phyloP scores from a whole-genome alignment of 2,329 filamentous ascomycete species.

The Phialocephala sp. region DNA sequence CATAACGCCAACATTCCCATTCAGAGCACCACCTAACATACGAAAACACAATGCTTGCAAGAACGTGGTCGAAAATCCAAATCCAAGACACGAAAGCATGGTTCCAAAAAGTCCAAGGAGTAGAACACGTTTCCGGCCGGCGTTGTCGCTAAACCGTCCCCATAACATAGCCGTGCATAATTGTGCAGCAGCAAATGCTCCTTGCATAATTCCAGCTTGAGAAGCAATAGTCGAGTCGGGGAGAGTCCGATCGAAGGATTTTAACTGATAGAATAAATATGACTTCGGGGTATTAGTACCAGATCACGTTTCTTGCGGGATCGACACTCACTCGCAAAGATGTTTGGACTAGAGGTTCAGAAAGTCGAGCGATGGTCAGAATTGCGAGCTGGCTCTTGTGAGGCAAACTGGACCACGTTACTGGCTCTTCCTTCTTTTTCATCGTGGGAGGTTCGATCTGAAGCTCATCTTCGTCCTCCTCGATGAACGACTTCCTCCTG shows the following conservation, averaged over 20 bases:
- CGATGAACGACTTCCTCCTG: constrained; percentile 32
- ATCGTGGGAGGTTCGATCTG: constrained; percentile 34
- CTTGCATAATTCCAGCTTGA: constrained; percentile 72
- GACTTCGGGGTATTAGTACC: constrained; percentile 57
- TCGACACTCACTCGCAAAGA: constrained; percentile 48
- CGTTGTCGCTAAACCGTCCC: constrained; percentile 67
- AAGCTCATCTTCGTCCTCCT: constrained; percentile 39
- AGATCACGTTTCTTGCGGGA: not conserved
- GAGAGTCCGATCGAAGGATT: constrained; percentile 57
- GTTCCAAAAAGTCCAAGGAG: constrained; percentile 69
- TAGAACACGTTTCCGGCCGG: constrained; percentile 62
- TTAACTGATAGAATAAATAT: constrained; percentile 77
- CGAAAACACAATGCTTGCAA: constrained; percentile 63
- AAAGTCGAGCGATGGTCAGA: constrained; percentile 78
- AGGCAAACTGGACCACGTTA: constrained; percentile 78
- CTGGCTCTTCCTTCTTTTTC: constrained; percentile 43
- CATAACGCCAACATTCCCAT: constrained; percentile 78
- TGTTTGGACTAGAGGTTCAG: constrained; percentile 83
- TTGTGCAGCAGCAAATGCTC: constrained; percentile 69
- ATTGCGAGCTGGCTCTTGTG: constrained; percentile 79
- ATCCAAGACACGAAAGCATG: constrained; percentile 67
- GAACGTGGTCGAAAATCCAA: constrained; percentile 71
- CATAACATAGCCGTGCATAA: constrained; percentile 73
- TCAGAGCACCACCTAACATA: constrained; percentile 67
- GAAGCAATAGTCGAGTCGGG: constrained; percentile 58